Conservation (phyloP, 768 basidiomycete genomes). For the Candolleomyces eurysporus region DNA sequence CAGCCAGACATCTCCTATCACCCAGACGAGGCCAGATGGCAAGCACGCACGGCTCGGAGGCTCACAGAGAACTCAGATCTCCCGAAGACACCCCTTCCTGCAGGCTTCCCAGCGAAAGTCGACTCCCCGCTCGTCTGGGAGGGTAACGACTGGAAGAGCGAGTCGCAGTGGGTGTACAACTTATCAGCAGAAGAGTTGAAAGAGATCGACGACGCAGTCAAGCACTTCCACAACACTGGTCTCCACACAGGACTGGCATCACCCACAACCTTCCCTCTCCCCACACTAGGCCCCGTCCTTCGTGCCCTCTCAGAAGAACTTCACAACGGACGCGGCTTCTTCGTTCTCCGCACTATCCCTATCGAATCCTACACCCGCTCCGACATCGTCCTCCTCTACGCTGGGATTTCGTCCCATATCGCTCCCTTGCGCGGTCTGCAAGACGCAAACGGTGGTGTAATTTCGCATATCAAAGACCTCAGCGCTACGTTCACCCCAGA, state of each 20-base stretch:
- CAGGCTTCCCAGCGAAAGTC: constrained; percentile 34
- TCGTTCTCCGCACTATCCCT: constrained; percentile 45
- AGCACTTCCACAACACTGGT: constrained; percentile 9
- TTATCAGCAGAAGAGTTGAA: constrained; percentile 28
- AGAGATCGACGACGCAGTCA: constrained; percentile 37
- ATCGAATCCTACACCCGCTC: constrained; percentile 37
- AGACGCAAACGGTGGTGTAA: constrained; percentile 31
- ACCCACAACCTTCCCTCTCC: constrained; percentile 39
- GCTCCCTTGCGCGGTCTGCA: constrained; percentile 16
- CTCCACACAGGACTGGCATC: constrained; percentile 3
- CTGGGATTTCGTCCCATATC: constrained; percentile 30
- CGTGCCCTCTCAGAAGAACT: constrained; percentile 36
- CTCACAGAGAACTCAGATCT: constrained; percentile 31
- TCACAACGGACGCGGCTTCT: constrained; percentile 46
- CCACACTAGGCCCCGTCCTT: constrained; percentile 35
- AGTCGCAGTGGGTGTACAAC: constrained; percentile 39
- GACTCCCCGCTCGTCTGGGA: constrained; percentile 41
- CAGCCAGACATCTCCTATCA: constrained; percentile 41
- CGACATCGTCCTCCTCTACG: constrained; percentile 42
- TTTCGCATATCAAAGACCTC: constrained; percentile 48
- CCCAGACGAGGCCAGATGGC: constrained; percentile 36
- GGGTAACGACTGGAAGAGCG: constrained; percentile 39
- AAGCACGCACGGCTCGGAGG: constrained; percentile 32
- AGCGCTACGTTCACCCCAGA: constrained; percentile 28
- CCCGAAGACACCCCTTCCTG: constrained; percentile 24